These are phyloP conservation scores for Penicillium nordicum DNA, from an alignment of 2,329 filamentous ascomycete genomes.

Conservation along the genomic window DNA sequence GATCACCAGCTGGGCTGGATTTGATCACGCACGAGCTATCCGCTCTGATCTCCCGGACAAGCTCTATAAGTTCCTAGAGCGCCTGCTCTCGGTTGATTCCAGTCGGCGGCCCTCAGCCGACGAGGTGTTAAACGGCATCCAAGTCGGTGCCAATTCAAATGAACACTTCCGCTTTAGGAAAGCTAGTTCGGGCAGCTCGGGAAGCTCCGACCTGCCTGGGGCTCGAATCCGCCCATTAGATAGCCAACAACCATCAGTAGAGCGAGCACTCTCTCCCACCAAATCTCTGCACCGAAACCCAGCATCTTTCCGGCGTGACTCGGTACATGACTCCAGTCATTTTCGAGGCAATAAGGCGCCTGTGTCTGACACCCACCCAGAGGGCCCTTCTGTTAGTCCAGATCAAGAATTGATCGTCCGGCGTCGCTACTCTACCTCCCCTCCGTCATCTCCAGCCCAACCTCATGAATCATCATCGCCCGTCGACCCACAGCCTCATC, in stretches of 20 bases:
- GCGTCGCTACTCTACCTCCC: conserved; percentile 26
- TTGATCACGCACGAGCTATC: conserved; percentile 70
- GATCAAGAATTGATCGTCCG: conserved; percentile 35
- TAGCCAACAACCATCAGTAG: conserved; percentile 30
- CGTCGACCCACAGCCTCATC: conserved; percentile 1
- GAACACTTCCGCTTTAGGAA: conserved; percentile 42
- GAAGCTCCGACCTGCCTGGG: conserved; percentile 32
- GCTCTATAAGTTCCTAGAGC: conserved; percentile 79
- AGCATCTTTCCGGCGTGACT: conserved; percentile 23
- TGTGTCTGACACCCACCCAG: conserved; percentile 13
- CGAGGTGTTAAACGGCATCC: conserved; percentile 77
- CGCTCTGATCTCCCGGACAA: conserved; percentile 80
- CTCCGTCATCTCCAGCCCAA: conserved; percentile 25
- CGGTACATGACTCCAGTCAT: conserved; percentile 26
- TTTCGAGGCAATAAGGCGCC: conserved; percentile 14
- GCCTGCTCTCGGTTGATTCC: conserved; percentile 74
- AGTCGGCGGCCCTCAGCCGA: conserved; percentile 74
- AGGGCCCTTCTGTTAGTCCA: conserved; percentile 22
- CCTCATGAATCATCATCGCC: conserved; percentile 10
- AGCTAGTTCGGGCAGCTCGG: conserved; percentile 29
- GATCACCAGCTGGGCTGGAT: conserved; percentile 83
- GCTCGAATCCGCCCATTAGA: conserved; percentile 42
- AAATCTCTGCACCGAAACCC: conserved; percentile 25
- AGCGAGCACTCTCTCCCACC: conserved; percentile 28
- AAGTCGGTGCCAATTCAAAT: conserved; percentile 57